Conservation (phyloP, 2,329 filamentous ascomycete genomes). For the Botryosphaeria dothidea region DNA sequence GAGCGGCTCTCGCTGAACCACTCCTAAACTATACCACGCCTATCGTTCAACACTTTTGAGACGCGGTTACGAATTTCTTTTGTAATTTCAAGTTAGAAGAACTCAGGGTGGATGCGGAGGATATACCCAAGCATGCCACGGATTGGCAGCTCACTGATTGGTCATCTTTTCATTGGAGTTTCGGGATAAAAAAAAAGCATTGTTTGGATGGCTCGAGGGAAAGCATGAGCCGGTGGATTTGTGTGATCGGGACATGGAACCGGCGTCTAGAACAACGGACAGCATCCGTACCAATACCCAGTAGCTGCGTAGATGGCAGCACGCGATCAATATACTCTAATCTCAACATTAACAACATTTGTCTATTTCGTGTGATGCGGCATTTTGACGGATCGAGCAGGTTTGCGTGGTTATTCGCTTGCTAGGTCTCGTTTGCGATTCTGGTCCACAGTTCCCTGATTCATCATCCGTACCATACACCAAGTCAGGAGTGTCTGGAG, state of each 20-base stretch:
- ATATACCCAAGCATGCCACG: constrained; percentile 20
- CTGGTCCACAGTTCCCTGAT: no score
- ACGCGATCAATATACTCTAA: constrained; percentile 1
- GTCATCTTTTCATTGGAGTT: constrained; percentile 4
- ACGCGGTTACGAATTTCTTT: constrained; percentile 9
- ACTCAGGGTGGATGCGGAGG: constrained; percentile 21
- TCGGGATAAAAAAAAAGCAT: not conserved
- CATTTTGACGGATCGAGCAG: no score
- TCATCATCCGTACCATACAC: no score
- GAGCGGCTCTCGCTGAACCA: constrained; percentile 19
- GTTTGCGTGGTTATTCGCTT: no score
- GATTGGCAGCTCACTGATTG: constrained; percentile 11
- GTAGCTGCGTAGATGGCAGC: not conserved
- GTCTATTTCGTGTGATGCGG: not conserved
- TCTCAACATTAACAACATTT: not conserved
- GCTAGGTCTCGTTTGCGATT: no score
- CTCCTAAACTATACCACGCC: constrained; percentile 1
- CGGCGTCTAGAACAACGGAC: not conserved
- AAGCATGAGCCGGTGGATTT: not conserved
- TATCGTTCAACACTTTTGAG: constrained; percentile 9
- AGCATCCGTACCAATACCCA: constrained; percentile 8
- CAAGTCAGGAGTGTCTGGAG: no score
- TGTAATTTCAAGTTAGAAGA: not conserved
- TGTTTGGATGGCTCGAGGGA: not conserved
- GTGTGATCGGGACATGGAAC: constrained; percentile 1